Evolutionary conservation across 2,329 filamentous ascomycete species (phyloP).

Genomic region (Penicillium occitanis): DNA sequence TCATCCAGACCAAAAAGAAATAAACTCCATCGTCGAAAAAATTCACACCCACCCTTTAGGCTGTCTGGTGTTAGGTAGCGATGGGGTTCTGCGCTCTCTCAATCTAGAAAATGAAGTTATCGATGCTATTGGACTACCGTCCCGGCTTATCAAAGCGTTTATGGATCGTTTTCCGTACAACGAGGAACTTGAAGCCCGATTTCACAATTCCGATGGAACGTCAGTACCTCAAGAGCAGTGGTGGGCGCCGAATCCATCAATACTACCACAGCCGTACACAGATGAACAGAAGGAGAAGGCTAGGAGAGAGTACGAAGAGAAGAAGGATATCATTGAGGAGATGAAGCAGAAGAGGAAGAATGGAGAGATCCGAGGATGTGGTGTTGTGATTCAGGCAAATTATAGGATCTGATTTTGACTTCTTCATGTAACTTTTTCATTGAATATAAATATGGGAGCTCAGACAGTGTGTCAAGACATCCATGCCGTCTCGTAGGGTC

Average conservation of each 20-base stretch:
- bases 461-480: too few species aligned
- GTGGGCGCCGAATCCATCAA: slow-evolving; percentile 19
- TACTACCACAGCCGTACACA: slow-evolving; percentile 17
- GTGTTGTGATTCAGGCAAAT: slow-evolving; percentile 18
- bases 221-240: slow-evolving; percentile 20
- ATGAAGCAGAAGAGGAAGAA: slow-evolving; percentile 11
- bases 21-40: slow-evolving; percentile 6
- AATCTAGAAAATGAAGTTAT: slow-evolving; percentile 14
- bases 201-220: slow-evolving; percentile 19
- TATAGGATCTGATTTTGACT: slow-evolving; percentile 8
- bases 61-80: neutral
- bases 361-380: slow-evolving; percentile 15
- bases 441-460: too few species aligned
- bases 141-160: slow-evolving; percentile 18
- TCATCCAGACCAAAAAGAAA: slow-evolving; percentile 21
- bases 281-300: slow-evolving; percentile 8
- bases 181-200: slow-evolving; percentile 16
- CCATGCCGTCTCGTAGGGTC: too few species aligned
- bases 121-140: slow-evolving; percentile 19
- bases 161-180: slow-evolving; percentile 17
- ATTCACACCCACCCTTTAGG: neutral
- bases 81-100: slow-evolving; percentile 20
- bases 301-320: slow-evolving; percentile 14
- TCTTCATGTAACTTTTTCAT: neutral
- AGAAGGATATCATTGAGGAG: slow-evolving; percentile 18